Base-by-base conservation (phyloP, 2,329 filamentous ascomycete species). In the Colletotrichum sp. region DNA sequence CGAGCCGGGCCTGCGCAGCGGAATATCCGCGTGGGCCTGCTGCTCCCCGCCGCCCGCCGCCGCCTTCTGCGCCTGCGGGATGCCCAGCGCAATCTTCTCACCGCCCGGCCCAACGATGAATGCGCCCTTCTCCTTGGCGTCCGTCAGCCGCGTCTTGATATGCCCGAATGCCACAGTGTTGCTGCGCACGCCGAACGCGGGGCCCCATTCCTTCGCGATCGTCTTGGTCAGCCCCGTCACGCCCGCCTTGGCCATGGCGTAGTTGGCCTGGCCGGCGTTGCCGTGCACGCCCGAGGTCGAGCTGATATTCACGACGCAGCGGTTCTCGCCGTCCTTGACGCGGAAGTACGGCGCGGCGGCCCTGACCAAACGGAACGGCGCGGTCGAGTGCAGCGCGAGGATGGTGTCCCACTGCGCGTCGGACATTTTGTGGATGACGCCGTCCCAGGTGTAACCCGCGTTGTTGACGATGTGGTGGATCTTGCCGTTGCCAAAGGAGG, bases 391-490 rank as follows among this genome's bases (percentile, higher is more conserved):
- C 64, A 98, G 89, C 26, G 93, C 92, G 34, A 98, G 87, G 83
- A 98, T 98, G 67, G 94, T 96, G 78, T 97, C 94, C 95, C 95
- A 98, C 89, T 98, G 95, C 87, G 95, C 95, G 88, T 98, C 95
- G 18, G 93, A 94, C 89, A 95, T 96, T 89, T 97, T 98, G 89
- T 98, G 70, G 79, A 98, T 95, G 52, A 98, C 95, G 8, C 94
- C 96, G 84, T 98, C 96, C 95, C 95, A 98, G 1, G 96, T 98
- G 86, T 95, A 98, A 57, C 95, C 95, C 1, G 95, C 96, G 83
- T 98, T 98, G 86, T 98, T 98, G 76, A 98, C 94, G 72, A 98
- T 94, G 83, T 97, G 94, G 84, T 98, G 94, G 78, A 98, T 96
- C 88, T 98, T 98, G 81, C 95, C 95, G 78, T 90, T 88, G 75